These are phyloP conservation scores for Centaurea solstitialis DNA, from an alignment of 129 eudicot species.

Conservation along the genomic window DNA sequence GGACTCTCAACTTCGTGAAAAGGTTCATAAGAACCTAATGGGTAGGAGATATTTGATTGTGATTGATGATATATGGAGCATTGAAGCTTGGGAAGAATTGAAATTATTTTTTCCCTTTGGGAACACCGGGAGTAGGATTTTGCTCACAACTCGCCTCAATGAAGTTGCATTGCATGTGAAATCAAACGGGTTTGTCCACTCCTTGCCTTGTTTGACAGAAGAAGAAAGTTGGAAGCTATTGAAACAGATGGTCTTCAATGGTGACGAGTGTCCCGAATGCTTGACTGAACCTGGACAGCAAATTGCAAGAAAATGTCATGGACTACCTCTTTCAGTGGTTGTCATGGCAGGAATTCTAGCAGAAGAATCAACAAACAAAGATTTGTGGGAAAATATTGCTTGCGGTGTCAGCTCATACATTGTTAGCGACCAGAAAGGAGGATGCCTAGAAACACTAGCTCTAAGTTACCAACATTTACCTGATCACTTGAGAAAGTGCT, in stretches of 20 bases:
- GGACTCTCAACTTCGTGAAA: too few relatives aligned
- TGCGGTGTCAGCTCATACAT: not conserved
- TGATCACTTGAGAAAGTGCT: constrained; percentile 24
- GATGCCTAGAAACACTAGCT: not conserved
- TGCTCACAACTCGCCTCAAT: too few relatives aligned
- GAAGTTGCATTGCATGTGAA: too few relatives aligned
- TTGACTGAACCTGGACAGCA: constrained; percentile 8
- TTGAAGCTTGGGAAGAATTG: too few relatives aligned
- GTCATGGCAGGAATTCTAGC: constrained; percentile 38
- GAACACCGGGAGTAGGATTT: too few relatives aligned
- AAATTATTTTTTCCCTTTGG: too few relatives aligned
- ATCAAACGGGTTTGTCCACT: too few relatives aligned
- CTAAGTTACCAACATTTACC: constrained; percentile 22
- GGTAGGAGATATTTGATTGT: too few relatives aligned
- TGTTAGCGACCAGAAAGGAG: not conserved
- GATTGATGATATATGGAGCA: too few relatives aligned
- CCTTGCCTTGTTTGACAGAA: too few relatives aligned
- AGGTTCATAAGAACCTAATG: too few relatives aligned
- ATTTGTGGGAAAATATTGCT: constrained; percentile 17
- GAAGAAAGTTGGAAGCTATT: not conserved
- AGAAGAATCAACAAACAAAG: not conserved
- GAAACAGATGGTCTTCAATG: constrained; percentile 16
- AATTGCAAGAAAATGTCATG: constrained; percentile 31
- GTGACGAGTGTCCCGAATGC: not conserved
- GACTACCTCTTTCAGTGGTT: constrained; percentile 39